phyloP scores from a whole-genome alignment of 2,329 filamentous ascomycete genomes.

The Phaeosphaeria sp. region DNA sequence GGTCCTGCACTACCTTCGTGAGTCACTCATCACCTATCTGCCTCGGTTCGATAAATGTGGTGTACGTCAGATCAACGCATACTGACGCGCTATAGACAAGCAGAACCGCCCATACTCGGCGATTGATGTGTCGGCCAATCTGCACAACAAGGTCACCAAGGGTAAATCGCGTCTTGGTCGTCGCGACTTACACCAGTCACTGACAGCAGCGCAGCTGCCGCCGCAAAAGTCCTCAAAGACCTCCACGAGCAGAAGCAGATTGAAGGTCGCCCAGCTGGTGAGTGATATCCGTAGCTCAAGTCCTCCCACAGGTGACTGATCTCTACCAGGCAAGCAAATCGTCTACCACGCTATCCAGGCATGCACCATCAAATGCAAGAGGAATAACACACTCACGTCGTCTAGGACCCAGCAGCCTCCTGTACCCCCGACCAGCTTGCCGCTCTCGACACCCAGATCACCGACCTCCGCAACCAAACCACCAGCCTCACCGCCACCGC shows the following conservation, averaged over 20 bases:
- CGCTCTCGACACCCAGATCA: conserved; percentile 58
- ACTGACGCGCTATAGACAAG: conserved; percentile 46
- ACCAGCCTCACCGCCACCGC: conserved; percentile 54
- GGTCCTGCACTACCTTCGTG: conserved; percentile 60
- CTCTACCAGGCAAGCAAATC: conserved; percentile 62
- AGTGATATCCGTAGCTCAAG: conserved; percentile 5
- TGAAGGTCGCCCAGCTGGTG: conserved; percentile 63
- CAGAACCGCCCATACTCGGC: conserved; percentile 65
- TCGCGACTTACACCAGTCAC: conserved; percentile 5
- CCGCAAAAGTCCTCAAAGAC: conserved; percentile 68
- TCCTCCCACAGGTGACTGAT: conserved; percentile 6
- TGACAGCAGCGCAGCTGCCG: conserved; percentile 54
- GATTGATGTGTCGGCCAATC: conserved; percentile 66
- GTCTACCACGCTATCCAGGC: conserved; percentile 65
- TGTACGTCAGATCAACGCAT: neutral
- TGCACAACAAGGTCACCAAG: conserved; percentile 68
- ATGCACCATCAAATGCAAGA: neutral
- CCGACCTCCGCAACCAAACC: conserved; percentile 55
- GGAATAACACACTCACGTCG: neutral
- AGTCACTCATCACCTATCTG: conserved; percentile 25
- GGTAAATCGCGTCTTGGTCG: conserved; percentile 34
- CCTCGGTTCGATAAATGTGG: neutral
- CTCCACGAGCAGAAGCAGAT: conserved; percentile 67
- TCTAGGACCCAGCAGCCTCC: conserved; percentile 58
- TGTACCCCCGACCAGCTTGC: conserved; percentile 57